Evolutionary conservation across 805 yeast genomes (phyloP).

Genomic region (Saccharomycopsis schoenii): DNA sequence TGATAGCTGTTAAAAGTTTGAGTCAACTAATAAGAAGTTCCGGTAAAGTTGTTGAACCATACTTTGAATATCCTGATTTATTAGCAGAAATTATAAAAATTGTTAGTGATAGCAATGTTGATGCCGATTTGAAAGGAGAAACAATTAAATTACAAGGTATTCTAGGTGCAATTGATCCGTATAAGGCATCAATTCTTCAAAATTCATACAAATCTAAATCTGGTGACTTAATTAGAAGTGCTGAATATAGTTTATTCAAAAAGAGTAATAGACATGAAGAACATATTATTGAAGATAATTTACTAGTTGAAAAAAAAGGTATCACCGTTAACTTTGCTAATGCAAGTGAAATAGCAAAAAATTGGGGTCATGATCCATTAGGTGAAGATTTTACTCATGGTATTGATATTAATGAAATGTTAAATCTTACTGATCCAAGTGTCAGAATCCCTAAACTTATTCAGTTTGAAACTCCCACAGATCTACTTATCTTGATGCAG

Average conservation of each 20-base stretch:
- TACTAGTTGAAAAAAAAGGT: neutral
- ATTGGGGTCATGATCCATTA: constrained; percentile 15
- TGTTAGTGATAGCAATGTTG: constrained; percentile 43
- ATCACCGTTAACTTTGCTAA: neutral
- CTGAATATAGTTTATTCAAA: neutral
- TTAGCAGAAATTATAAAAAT: constrained; percentile 74
- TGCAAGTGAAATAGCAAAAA: constrained; percentile 11
- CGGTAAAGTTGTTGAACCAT: constrained; percentile 91
- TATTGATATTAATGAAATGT: constrained; percentile 16
- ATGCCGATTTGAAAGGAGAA: constrained; percentile 69
- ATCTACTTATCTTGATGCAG: constrained; percentile 80
- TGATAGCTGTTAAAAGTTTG: constrained; percentile 77
- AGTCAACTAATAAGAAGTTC: constrained; percentile 87
- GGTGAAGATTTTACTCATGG: constrained; percentile 14
- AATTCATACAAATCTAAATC: constrained; percentile 26
- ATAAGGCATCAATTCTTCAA: constrained; percentile 87
- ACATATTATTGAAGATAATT: constrained; percentile 10
- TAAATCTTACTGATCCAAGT: constrained; percentile 37
- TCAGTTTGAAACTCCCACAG: constrained; percentile 83
- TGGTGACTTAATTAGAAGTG: neutral
- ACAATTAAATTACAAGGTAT: constrained; percentile 86
- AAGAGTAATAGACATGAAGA: constrained; percentile 20
- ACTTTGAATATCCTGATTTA: constrained; percentile 83
- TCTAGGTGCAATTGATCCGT: constrained; percentile 94
- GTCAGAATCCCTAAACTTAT: constrained; percentile 10